Evolutionary conservation across 2,329 filamentous ascomycete genomes (phyloP).

Genomic region (Colletotrichum filicis): DNA sequence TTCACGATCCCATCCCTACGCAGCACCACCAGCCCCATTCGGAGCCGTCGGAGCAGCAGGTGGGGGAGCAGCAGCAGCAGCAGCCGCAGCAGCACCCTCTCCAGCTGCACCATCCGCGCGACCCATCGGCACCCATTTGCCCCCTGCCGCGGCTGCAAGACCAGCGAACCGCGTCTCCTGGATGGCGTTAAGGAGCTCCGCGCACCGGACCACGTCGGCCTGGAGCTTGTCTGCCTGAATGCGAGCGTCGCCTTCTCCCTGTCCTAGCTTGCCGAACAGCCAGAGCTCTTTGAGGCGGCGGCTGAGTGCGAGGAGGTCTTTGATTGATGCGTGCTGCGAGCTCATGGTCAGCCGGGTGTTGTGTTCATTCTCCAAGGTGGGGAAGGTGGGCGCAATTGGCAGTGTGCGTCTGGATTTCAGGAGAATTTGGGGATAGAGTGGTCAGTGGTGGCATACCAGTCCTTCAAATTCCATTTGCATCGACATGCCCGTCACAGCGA

Average conservation of each 20-base stretch:
- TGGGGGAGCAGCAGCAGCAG: neutral
- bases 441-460: constrained; percentile 41
- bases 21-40: neutral
- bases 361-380: no score
- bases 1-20: neutral
- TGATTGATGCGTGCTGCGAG: constrained; percentile 53
- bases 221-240: constrained; percentile 50
- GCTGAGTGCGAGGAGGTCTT: constrained; percentile 55
- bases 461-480: constrained; percentile 59
- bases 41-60: neutral
- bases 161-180: constrained; percentile 47
- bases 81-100: neutral
- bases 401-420: no score
- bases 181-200: constrained; percentile 47
- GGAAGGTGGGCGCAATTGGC: no score
- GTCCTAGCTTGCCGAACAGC: constrained; percentile 55
- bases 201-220: constrained; percentile 47
- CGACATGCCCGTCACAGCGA: constrained; percentile 54
- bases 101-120: constrained; percentile 8
- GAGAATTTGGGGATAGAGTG: no score
- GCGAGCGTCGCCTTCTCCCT: constrained; percentile 47
- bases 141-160: constrained; percentile 49
- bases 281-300: constrained; percentile 58
- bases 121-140: constrained; percentile 47
- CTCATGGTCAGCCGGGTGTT: neutral